A percentile compares a stretch with the other conserved stretches of the same genome.
Evolutionary conservation across 768 basidiomycete species (phyloP).

Genomic region (Suillus alpinus): DNA sequence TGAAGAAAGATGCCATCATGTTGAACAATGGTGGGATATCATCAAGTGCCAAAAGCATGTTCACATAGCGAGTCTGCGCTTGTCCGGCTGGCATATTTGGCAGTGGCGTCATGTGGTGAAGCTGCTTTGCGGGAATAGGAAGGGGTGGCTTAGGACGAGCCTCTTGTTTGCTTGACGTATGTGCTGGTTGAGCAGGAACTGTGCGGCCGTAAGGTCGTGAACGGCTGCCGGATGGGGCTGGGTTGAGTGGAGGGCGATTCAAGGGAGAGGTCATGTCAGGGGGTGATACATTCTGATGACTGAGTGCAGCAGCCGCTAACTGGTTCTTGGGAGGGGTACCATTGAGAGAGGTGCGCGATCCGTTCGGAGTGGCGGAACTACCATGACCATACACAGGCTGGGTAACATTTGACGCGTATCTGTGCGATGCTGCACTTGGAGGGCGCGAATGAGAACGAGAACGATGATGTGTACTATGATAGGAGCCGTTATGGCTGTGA

Average conservation of each 20-base stretch:
- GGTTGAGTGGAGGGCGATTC: constrained; percentile 7
- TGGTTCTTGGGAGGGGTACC: constrained; percentile 5
- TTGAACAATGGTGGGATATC: constrained; percentile 50
- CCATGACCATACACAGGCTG: constrained; percentile 24
- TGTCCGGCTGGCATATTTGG: constrained; percentile 21
- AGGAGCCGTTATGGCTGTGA: constrained; percentile 13
- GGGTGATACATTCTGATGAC: constrained; percentile 12
- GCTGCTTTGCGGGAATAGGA: constrained; percentile 11
- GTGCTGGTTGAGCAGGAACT: constrained; percentile 3
- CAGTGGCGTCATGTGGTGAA: constrained; percentile 16
- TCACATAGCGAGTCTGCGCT: constrained; percentile 49
- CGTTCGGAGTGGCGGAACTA: constrained; percentile 17
- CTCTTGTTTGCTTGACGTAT: constrained; percentile 4
- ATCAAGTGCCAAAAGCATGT: constrained; percentile 62
- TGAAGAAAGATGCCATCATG: constrained; percentile 53
- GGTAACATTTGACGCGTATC: constrained; percentile 26
- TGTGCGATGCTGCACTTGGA: constrained; percentile 30
- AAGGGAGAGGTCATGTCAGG: constrained; percentile 5
- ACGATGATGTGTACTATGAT: constrained; percentile 15
- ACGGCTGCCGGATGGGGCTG: constrained; percentile 12
- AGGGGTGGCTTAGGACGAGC: not conserved
- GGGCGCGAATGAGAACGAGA: constrained; percentile 25
- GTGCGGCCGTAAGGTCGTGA: constrained; percentile 19
- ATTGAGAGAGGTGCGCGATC: constrained; percentile 21
- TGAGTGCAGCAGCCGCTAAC: constrained; percentile 1